A percentile compares a stretch with the other conserved stretches of the same genome.
These are phyloP conservation scores for Hemileccinum impolitum DNA, from an alignment of 768 basidiomycete genomes.

Conservation along the genomic window DNA sequence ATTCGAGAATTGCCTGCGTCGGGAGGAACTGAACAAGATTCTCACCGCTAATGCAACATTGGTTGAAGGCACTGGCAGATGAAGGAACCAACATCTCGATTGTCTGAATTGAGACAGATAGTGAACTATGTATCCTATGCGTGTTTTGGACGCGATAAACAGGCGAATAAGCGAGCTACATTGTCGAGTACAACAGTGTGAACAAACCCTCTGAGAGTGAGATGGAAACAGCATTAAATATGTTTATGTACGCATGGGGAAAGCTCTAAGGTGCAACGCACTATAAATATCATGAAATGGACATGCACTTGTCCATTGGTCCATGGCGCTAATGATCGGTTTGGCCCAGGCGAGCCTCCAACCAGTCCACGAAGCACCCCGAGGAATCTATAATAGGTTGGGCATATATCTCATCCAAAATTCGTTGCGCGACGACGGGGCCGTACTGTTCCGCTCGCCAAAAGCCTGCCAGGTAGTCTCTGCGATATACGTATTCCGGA, in stretches of 20 bases:
- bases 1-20: conserved; percentile 64
- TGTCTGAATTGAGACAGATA: too few relatives aligned
- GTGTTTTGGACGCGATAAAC: not conserved
- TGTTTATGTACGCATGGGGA: not conserved
- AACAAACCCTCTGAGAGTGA: not conserved
- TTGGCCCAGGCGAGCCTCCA: conserved; percentile 32
- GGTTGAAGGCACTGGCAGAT: conserved; percentile 1
- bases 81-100: not conserved
- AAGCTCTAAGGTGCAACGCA: not conserved
- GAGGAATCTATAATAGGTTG: conserved; percentile 31
- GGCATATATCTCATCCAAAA: conserved; percentile 48
- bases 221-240: not conserved
- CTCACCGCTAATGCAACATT: conserved; percentile 40
- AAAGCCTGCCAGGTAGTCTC: conserved; percentile 69
- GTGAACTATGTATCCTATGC: not conserved
- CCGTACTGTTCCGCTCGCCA: conserved; percentile 76
- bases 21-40: conserved; percentile 62
- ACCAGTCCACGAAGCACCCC: conserved; percentile 41
- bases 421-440: conserved; percentile 50
- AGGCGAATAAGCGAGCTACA: too few relatives aligned
- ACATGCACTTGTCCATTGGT: not conserved
- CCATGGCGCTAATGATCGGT: conserved; percentile 19
- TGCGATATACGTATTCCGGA: conserved; percentile 61
- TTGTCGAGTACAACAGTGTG: not conserved
- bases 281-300: not conserved